phyloP scores from a whole-genome alignment of 371 early-diverging fungal species.

The Circinella minor region DNA sequence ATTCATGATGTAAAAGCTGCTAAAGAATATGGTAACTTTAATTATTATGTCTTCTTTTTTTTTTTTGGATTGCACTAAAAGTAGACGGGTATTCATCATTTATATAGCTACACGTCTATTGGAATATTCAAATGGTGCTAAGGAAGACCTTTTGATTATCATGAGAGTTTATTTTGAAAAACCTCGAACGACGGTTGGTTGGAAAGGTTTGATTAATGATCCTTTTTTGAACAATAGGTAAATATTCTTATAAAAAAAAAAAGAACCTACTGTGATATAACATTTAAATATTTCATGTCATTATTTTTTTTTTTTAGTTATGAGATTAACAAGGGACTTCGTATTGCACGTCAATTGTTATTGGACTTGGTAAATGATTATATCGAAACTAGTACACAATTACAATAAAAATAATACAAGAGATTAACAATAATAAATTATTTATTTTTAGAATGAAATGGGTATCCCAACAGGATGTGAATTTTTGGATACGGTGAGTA shows the following conservation, averaged over 20 bases:
- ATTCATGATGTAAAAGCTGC: slow-evolving; percentile 92
- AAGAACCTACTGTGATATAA: too few species aligned
- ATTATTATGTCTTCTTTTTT: background rate
- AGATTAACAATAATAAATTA: too few species aligned
- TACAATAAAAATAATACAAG: background rate
- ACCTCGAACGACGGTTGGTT: slow-evolving; percentile 92
- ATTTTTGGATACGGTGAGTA: slow-evolving; percentile 74
- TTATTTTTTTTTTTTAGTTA: slow-evolving; percentile 44
- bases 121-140: slow-evolving; percentile 58
- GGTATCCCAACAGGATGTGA: slow-evolving; percentile 88
- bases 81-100: too few species aligned
- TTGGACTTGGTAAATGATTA: slow-evolving; percentile 57
- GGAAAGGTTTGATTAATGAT: slow-evolving; percentile 91
- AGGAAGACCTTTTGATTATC: slow-evolving; percentile 79
- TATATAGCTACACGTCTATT: slow-evolving; percentile 49
- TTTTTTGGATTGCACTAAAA: background rate
- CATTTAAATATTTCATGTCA: too few species aligned
- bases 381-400: too few species aligned
- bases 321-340: slow-evolving; percentile 90
- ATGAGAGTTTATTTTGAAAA: slow-evolving; percentile 97
- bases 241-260: background rate
- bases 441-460: slow-evolving; percentile 55
- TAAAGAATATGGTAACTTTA: slow-evolving; percentile 73
- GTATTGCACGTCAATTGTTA: slow-evolving; percentile 76
- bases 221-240: slow-evolving; percentile 68